Evolutionary conservation across 2,329 filamentous ascomycete species (phyloP).

Genomic region (Fusarium bulbicola): DNA sequence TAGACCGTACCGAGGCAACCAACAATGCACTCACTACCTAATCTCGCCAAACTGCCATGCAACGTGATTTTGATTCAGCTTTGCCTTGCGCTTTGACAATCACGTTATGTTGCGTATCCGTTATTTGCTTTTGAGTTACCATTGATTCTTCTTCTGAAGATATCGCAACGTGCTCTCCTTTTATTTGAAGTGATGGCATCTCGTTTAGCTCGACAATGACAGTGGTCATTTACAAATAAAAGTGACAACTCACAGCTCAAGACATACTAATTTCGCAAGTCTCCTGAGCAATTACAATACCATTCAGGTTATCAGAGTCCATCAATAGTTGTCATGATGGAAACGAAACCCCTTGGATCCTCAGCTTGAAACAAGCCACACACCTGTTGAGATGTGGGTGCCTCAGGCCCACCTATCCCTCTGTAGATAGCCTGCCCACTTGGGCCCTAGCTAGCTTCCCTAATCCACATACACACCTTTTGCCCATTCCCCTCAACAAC

Average conservation of each 20-base stretch:
- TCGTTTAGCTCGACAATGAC: background rate
- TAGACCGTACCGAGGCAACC: slow-evolving; percentile 11
- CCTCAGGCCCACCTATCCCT: too few relatives aligned
- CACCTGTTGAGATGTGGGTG: too few relatives aligned
- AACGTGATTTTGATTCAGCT: slow-evolving; percentile 26
- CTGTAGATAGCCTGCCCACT: too few relatives aligned
- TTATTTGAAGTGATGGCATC: background rate
- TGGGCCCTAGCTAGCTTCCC: too few relatives aligned
- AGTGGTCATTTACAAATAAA: background rate
- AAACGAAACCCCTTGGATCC: background rate
- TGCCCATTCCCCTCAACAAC: too few relatives aligned
- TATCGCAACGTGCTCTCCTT: background rate
- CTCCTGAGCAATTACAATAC: background rate
- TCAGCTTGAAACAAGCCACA: slow-evolving; percentile 17
- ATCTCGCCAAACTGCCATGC: slow-evolving; percentile 34
- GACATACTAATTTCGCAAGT: background rate
- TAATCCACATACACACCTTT: too few relatives aligned
- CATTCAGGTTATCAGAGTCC: background rate
- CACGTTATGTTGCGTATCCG: slow-evolving; percentile 1
- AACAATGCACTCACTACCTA: background rate
- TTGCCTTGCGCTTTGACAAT: slow-evolving; percentile 6
- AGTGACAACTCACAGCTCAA: background rate
- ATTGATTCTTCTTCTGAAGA: background rate
- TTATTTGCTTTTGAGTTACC: background rate
- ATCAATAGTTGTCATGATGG: background rate